Percentiles rank a stretch among this genome's conserved stretches.
Evolutionary conservation across 2,329 filamentous ascomycete genomes (phyloP).

Genomic region (Penicillium sp.): DNA sequence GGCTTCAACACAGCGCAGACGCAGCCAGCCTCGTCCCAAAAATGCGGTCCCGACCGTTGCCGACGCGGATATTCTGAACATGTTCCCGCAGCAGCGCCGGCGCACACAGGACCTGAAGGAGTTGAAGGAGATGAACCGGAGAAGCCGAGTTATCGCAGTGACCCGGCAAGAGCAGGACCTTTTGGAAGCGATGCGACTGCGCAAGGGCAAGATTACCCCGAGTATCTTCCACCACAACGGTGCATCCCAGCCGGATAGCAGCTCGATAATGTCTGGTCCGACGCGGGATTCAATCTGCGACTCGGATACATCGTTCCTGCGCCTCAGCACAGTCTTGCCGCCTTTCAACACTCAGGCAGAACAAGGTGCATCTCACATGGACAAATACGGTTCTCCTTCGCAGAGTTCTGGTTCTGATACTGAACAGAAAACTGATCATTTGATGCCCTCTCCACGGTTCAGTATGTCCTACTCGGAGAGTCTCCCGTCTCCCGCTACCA

Average conservation of each 20-base stretch:
- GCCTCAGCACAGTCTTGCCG: slow-evolving; percentile 34
- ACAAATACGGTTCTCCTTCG: slow-evolving; percentile 26
- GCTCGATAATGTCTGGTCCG: slow-evolving; percentile 29
- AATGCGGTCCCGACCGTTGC: slow-evolving; percentile 33
- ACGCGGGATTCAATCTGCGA: slow-evolving; percentile 34
- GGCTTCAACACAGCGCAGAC: slow-evolving; percentile 17
- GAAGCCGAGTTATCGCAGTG: slow-evolving; percentile 49
- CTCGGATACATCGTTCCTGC: slow-evolving; percentile 39
- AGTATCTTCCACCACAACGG: slow-evolving; percentile 31
- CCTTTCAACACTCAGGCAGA: slow-evolving; percentile 21
- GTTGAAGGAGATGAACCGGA: slow-evolving; percentile 31
- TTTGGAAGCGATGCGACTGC: slow-evolving; percentile 48
- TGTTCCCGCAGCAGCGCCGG: slow-evolving; percentile 21
- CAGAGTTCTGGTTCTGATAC: slow-evolving; percentile 31
- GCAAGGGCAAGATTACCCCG: slow-evolving; percentile 45
- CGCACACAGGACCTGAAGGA: slow-evolving; percentile 23
- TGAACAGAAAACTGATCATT: slow-evolving; percentile 33
- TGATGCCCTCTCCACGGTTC: slow-evolving; percentile 28
- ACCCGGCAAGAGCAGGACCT: slow-evolving; percentile 51
- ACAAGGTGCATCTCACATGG: slow-evolving; percentile 26
- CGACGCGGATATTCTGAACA: slow-evolving; percentile 30
- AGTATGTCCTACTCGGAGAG: slow-evolving; percentile 38
- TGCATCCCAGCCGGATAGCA: slow-evolving; percentile 20
- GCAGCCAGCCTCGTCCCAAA: slow-evolving; percentile 26
- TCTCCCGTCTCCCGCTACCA: slow-evolving; percentile 35